These are phyloP conservation scores for Grosmannia serpens DNA, from an alignment of 2,329 filamentous ascomycete species.

Conservation along the genomic window DNA sequence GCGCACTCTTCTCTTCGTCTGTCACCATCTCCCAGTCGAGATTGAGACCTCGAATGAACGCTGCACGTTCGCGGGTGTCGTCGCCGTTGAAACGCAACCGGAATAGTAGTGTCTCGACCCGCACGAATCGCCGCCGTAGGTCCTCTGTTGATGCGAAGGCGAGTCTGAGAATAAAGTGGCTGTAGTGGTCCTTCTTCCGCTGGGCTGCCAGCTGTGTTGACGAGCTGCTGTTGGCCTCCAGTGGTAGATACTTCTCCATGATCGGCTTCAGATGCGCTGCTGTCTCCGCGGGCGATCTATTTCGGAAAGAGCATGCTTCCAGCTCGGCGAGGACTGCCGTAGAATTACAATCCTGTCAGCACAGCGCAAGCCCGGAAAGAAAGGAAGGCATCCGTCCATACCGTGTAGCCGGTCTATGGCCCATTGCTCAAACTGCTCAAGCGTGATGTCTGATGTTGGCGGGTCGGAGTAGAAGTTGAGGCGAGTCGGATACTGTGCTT, in stretches of 20 bases:
- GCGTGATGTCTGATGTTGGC: constrained; percentile 84
- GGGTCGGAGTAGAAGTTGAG: constrained; percentile 86
- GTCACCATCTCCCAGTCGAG: constrained; percentile 76
- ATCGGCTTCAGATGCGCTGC: constrained; percentile 72
- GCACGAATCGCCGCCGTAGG: constrained; percentile 70
- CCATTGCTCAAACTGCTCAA: constrained; percentile 98
- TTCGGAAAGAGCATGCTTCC: constrained; percentile 91
- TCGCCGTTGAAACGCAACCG: constrained; percentile 70
- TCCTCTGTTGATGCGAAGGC: constrained; percentile 91
- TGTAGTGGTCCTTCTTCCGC: constrained; percentile 92
- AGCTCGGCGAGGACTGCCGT: constrained; percentile 69
- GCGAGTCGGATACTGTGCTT: constrained; percentile 69
- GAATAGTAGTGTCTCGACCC: constrained; percentile 85
- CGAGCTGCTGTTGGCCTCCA: constrained; percentile 61
- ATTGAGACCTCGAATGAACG: constrained; percentile 65
- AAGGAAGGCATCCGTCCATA: constrained; percentile 23
- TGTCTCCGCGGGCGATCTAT: constrained; percentile 74
- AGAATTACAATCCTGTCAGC: not conserved
- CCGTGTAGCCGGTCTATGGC: constrained; percentile 83
- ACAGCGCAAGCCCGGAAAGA: not conserved
- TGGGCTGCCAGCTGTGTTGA: constrained; percentile 52
- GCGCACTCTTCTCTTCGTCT: constrained; percentile 62
- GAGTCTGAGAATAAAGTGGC: constrained; percentile 88
- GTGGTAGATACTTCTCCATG: constrained; percentile 74
- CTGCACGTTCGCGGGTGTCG: constrained; percentile 56